These are phyloP conservation scores for Calonectria leucothoes DNA, from an alignment of 2,329 filamentous ascomycete genomes.

Conservation along the genomic window DNA sequence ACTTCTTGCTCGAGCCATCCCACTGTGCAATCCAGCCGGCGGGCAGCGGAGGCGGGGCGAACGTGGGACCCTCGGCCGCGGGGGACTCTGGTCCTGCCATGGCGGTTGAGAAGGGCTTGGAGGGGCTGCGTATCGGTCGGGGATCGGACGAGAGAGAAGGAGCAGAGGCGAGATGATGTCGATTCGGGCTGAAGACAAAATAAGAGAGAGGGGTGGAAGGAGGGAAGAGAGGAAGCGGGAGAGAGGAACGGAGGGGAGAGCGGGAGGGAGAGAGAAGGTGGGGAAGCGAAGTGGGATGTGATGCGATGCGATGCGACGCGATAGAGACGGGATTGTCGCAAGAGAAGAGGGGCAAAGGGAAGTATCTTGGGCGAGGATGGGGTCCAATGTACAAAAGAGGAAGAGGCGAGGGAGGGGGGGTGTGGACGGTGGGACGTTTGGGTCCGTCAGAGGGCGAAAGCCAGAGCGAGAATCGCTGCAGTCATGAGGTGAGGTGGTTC, in stretches of 20 bases:
- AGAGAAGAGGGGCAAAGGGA: neutral
- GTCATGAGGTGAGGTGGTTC: conserved; percentile 38
- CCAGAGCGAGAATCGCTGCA: conserved; percentile 36
- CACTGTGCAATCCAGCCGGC: conserved; percentile 78
- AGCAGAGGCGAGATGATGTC: neutral
- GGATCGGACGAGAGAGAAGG: conserved; percentile 16
- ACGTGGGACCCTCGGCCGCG: conserved; percentile 69
- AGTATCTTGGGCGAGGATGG: neutral
- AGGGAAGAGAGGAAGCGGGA: neutral
- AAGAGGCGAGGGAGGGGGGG: conserved; percentile 21
- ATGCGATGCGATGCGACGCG: conserved; percentile 22
- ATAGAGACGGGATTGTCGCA: conserved; percentile 16
- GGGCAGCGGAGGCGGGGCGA: conserved; percentile 69
- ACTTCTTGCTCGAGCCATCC: conserved; percentile 73
- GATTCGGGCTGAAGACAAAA: neutral
- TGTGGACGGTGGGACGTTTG: conserved; percentile 34
- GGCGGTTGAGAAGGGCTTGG: conserved; percentile 30
- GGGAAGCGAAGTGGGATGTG: conserved; percentile 16
- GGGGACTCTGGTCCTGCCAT: conserved; percentile 71
- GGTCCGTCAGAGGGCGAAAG: conserved; percentile 42
- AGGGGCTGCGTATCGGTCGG: conserved; percentile 27
- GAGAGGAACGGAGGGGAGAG: neutral
- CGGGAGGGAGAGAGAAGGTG: conserved; percentile 6
- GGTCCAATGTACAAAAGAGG: neutral
- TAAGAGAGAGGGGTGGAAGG: neutral